phyloP scores from a whole-genome alignment of 2,329 filamentous ascomycete species.

The Penicillium rolfsii region DNA sequence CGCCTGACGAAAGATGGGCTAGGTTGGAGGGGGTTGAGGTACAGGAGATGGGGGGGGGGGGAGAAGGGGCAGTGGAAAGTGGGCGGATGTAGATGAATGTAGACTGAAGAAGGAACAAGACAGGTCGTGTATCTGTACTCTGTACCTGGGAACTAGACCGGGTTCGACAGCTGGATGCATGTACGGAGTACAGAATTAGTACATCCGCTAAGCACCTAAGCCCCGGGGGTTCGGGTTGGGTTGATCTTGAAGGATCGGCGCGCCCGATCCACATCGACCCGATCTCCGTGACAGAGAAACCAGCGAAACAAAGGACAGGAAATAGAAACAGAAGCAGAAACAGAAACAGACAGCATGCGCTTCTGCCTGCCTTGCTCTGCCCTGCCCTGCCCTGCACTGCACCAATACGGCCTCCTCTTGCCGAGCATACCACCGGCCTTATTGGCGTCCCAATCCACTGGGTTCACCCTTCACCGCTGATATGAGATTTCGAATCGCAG shows the following conservation, averaged over 20 bases:
- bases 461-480: conserved; percentile 18
- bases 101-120: not conserved
- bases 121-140: not conserved
- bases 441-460: not conserved
- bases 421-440: not conserved
- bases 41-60: not conserved
- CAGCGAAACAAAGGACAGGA: not conserved
- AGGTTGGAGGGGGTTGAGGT: not conserved
- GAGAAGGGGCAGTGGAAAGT: not conserved
- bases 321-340: not conserved
- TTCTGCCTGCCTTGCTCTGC: not conserved
- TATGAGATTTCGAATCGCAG: conserved; percentile 8
- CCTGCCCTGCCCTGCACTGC: not conserved
- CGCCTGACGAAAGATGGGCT: not conserved
- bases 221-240: conserved; percentile 11
- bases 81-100: not conserved
- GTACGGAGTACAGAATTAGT: not conserved
- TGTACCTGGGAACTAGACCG: not conserved
- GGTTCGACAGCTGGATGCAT: not conserved
- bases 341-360: not conserved
- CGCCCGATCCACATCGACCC: conserved; percentile 23
- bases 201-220: not conserved
- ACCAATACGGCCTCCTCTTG: not conserved
- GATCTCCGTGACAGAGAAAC: not conserved
- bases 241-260: conserved; percentile 17